Percentiles rank a stretch among this genome's conserved stretches.
Evolutionary conservation across 495 filamentous ascomycete species (phyloP).

Genomic region (Neurospora tetraspora): DNA sequence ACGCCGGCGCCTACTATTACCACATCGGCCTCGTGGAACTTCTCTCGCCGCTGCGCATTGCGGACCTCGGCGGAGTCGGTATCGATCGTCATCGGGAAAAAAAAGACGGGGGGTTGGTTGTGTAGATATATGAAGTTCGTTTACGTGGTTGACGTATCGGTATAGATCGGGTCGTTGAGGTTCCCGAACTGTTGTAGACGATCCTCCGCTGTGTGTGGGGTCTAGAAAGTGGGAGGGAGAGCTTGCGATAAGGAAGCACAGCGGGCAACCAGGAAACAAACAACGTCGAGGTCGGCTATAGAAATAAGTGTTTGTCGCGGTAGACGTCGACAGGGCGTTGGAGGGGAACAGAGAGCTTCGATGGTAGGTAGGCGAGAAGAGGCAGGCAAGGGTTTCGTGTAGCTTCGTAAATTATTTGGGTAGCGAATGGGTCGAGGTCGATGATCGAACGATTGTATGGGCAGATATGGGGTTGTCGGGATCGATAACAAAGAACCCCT

Average conservation of each 20-base stretch:
- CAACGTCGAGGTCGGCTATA: neutral
- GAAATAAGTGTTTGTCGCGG: neutral
- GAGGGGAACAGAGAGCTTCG: neutral
- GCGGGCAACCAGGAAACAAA: neutral
- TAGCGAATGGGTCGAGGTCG: neutral
- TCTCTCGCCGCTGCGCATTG: constrained; percentile 28
- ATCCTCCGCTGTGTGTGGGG: neutral
- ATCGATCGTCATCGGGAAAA: constrained; percentile 5
- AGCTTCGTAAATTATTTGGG: neutral
- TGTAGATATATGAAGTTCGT: neutral
- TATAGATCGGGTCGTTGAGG: neutral
- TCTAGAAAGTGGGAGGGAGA: neutral
- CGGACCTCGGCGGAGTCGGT: constrained; percentile 20
- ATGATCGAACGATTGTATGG: neutral
- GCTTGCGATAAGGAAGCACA: neutral
- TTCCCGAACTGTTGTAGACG: neutral
- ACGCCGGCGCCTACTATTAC: constrained; percentile 87
- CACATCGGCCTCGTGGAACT: constrained; percentile 54
- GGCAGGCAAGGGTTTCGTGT: neutral
- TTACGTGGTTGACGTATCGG: neutral
- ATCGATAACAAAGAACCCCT: neutral
- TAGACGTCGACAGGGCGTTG: neutral
- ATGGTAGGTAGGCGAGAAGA: neutral
- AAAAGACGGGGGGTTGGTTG: neutral
- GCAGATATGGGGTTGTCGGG: neutral